A percentile compares a stretch with the other conserved stretches of the same genome.
These are phyloP conservation scores for Lupinus albus DNA, from an alignment of 306 rosid species.

Conservation along the genomic window DNA sequence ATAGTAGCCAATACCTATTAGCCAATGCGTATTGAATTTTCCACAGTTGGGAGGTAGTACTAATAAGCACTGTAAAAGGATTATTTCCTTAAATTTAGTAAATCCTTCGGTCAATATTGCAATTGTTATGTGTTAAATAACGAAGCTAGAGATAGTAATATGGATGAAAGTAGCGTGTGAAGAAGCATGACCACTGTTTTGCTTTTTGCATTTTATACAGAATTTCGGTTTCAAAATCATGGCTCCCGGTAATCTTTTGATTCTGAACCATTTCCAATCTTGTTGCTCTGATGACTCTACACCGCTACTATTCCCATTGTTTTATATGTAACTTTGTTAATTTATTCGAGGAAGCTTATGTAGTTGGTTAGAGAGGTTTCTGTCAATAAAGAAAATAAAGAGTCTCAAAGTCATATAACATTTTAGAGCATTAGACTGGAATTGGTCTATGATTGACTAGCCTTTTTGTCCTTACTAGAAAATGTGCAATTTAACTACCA, in stretches of 20 bases:
- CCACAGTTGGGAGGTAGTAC: slow-evolving; percentile 2
- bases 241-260: background rate
- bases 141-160: background rate
- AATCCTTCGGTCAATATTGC: background rate
- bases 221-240: background rate
- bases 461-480: background rate
- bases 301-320: background rate
- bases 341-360: background rate
- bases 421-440: slow-evolving; percentile 5
- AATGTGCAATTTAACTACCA: background rate
- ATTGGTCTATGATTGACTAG: background rate
- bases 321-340: background rate
- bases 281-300: background rate
- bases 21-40: background rate
- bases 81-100: background rate
- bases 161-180: background rate
- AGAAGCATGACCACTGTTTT: background rate
- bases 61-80: background rate
- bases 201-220: background rate
- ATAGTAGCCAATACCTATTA: background rate
- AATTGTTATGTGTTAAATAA: background rate
- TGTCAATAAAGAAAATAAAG: no score
- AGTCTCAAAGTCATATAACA: background rate
- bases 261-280: background rate
- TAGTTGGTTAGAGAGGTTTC: background rate